These are phyloP conservation scores for Solanum tarijense DNA, from an alignment of 257 asterid species.

Conservation along the genomic window DNA sequence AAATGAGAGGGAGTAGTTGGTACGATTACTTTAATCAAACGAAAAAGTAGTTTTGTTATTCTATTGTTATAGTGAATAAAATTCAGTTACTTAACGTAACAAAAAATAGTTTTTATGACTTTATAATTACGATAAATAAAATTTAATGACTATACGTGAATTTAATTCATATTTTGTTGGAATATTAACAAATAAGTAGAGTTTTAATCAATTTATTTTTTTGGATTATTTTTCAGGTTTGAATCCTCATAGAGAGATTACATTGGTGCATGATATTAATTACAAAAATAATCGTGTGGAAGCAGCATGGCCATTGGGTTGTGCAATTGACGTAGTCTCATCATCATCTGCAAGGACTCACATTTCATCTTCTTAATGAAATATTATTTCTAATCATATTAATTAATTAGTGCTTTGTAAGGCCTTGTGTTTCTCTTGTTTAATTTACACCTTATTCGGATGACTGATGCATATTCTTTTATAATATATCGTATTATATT, in stretches of 20 bases:
- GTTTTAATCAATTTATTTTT: background rate
- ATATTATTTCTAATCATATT: background rate
- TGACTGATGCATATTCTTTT: accelerated
- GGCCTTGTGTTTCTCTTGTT: background rate
- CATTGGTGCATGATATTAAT: background rate
- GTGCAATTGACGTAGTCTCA: background rate
- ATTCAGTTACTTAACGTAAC: too few species aligned
- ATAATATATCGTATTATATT: background rate
- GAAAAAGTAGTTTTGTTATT: too few species aligned
- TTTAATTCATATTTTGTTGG: background rate
- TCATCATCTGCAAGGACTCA: background rate
- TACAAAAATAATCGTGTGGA: background rate
- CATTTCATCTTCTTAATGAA: background rate
- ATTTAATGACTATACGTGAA: background rate
- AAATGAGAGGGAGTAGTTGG: background rate
- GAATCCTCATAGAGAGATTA: background rate
- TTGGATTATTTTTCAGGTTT: background rate
- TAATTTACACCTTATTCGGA: background rate
- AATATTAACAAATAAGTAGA: background rate
- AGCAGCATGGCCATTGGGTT: background rate
- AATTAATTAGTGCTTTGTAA: background rate
- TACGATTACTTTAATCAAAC: too few species aligned
- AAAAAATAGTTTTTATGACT: background rate
- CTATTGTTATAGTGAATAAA: background rate
- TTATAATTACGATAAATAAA: too few species aligned